Conservation (phyloP, 345 rosid genomes). For the Orychophragmus violaceus region DNA sequence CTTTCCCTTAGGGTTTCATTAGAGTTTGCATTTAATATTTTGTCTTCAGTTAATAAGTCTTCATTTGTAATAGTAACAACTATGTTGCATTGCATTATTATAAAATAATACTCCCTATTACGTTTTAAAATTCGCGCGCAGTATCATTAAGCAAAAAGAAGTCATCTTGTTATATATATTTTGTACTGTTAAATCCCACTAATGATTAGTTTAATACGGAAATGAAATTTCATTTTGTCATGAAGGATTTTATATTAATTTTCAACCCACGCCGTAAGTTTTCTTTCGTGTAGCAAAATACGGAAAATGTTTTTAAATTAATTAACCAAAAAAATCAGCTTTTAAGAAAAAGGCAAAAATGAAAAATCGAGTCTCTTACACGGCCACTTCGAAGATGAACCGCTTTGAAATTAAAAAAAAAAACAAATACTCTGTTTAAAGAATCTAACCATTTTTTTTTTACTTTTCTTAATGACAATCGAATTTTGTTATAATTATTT, state of each 20-base stretch:
- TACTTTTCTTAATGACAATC: constrained; percentile 7
- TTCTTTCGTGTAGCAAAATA: neutral
- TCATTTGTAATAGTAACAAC: neutral
- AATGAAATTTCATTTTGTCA: neutral
- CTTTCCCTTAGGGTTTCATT: constrained; percentile 21
- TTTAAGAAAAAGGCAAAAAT: neutral
- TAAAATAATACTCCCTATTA: neutral
- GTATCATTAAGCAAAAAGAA: neutral
- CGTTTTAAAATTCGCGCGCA: neutral
- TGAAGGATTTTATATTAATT: constrained; percentile 2
- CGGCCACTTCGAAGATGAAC: constrained; percentile 6
- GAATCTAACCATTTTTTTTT: constrained; percentile 16
- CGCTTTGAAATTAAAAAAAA: too few species aligned
- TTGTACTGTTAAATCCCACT: neutral
- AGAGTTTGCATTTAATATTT: constrained; percentile 25
- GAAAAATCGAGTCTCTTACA: constrained; percentile 13
- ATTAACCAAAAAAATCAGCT: constrained; percentile 8
- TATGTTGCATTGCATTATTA: constrained; percentile 1
- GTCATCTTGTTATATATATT: neutral
- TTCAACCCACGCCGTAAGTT: neutral
- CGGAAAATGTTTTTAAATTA: neutral
- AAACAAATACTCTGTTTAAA: constrained; percentile 3
- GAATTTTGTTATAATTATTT: constrained; percentile 9
- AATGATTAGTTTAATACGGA: neutral
- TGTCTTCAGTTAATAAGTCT: constrained; percentile 24